Base-by-base conservation (phyloP, 2,329 filamentous ascomycete genomes). In the Apiospora pterosperma region DNA sequence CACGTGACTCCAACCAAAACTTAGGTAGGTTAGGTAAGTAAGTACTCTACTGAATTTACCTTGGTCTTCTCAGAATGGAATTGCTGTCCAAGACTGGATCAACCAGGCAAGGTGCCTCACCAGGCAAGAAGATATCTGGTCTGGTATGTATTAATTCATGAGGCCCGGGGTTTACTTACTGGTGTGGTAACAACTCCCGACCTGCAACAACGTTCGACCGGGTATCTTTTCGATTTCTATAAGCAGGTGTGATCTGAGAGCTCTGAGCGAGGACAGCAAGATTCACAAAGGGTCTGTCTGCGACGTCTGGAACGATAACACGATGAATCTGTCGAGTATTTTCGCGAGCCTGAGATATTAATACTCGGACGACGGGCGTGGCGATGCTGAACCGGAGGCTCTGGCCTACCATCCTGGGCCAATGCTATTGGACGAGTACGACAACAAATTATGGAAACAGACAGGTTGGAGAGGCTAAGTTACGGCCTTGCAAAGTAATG, bases 201-300 rank as follows among this genome's bases (percentile, higher is more conserved):
- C n/a, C 1, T 92, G 90, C 74, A 78, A 80, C 10, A 89, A 85
- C 0, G 84, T 86, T 8, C 86, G 92, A 34, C 81, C 81, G 87
- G 88, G 0, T 91, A 91, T 71, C 77, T 94, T 0, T 87, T 90
- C 66, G 90, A 94, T 74, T 95, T 93, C 76, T 93, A 87, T 81
- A 91, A 88, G 75, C 88, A 94, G 69, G 91, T n/a, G 90, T 4
- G 86, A 90, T 71, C 74, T 88, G 25, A 73, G 80, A 1, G 84
- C 87, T 0, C 77, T 94, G 2, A 84, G 85, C 14, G 77, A 75
- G 0, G 89, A 88, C 36, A 94, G 95, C 72, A 81, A 84, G 3
- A 88, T 95, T 71, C 86, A 85, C 55, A 77, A 79, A 1, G 85
- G 86, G 5, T 89, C 93, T 59, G 82, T 92, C 10, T 94, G 91